Evolutionary conservation across 1,139 yeast genomes (phyloP), one percentile per base, ranked within the genome.

Genomic region (Kurtzmaniella quercitrusa): DNA sequence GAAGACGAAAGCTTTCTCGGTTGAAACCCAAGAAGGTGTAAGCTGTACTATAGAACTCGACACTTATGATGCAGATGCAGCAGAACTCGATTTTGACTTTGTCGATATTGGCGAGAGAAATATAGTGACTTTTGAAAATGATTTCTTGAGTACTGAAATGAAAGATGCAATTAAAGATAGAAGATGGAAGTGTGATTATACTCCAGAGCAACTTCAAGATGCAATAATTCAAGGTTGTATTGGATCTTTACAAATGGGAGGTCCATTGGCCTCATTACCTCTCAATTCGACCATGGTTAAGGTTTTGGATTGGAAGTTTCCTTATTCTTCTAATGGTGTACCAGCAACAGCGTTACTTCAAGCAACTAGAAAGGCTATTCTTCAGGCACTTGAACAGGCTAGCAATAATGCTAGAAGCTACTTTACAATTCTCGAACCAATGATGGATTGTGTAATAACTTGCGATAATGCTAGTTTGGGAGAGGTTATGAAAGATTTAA

Each of bases 231-330:
- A 84, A 18, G 88, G 91, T 15, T 62, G 78, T n/a, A 67, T 75
- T 14, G 88, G 91, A 0, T 85, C 87, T 0, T 64, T 91, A 22
- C 94, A 88, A 45, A 73, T 80, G 42, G 96, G 96, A 12, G 96
- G 96, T 0, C 80, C 80, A 20, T 55, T 77, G 8, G 77, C 75
- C 5, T 78, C 82, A 33, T 67, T 84, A 36, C 84, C 94, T 1
- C 59, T 88, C 41, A 82, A 84, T 55, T 82, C 89, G 0, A 62
- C 79, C 3, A 70, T 76, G 5, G 71, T 88, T 3, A 63, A 75
- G 28, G 65, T 88, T 22, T 62, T 67, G 5, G 53, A 55, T 2
- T 76, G 88, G 72, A 61, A 65, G 9, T 66, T 84, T 28, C 84
- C 91, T 0, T 68, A 71, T 1, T 88, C 83, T 20, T 56, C 70